These are phyloP conservation scores for Talaromyces sp. DNA, from an alignment of 2,329 filamentous ascomycete genomes.

Conservation along the genomic window DNA sequence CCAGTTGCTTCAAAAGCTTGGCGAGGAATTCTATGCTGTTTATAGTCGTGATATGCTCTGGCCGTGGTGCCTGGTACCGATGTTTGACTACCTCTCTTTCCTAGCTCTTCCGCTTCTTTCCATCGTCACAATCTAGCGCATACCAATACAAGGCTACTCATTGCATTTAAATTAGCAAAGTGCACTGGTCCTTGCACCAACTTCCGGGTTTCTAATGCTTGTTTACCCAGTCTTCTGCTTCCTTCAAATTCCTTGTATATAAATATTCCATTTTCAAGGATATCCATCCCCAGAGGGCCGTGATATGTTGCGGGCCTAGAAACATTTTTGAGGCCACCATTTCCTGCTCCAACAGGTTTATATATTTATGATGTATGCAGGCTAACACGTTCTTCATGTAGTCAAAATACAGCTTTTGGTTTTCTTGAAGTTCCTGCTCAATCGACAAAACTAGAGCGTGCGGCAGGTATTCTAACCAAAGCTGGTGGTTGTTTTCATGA, in stretches of 20 bases:
- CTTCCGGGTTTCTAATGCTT: not conserved
- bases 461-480: conserved; percentile 31
- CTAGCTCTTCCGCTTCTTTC: conserved; percentile 2
- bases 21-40: not conserved
- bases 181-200: not conserved
- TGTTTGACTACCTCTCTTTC: conserved; percentile 18
- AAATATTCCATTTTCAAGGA: not conserved
- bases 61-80: conserved; percentile 16
- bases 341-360: not conserved
- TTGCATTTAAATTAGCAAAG: too few relatives aligned
- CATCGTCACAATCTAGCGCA: not conserved
- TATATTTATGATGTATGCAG: not conserved
- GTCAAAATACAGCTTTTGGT: not conserved
- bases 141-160: not conserved
- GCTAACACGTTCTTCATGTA: not conserved
- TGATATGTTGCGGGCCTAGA: not conserved
- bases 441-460: conserved; percentile 23
- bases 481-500: conserved; percentile 18
- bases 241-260: not conserved
- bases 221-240: conserved; percentile 1
- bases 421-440: not conserved
- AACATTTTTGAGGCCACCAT: not conserved
- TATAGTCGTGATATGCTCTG: not conserved
- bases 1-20: not conserved
- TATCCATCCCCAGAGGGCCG: not conserved